Percentiles rank a stretch among this genome's conserved stretches.
phyloP scores from a whole-genome alignment of 2,329 filamentous ascomycete species.

The Verticillium klebahnii region DNA sequence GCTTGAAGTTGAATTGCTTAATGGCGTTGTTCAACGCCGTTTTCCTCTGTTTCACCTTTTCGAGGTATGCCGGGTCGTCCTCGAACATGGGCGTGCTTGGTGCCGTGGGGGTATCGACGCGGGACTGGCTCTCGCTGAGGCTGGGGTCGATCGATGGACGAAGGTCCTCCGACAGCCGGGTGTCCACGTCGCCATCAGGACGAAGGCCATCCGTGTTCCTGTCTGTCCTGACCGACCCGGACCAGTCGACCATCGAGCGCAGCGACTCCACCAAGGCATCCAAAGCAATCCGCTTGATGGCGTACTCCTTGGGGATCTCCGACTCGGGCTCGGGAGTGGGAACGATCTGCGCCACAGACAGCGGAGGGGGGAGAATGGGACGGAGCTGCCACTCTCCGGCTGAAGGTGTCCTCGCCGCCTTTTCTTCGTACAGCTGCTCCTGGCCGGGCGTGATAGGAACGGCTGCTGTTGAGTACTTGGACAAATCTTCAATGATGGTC shows the following conservation, averaged over 20 bases:
- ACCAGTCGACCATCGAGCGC: conserved; percentile 90
- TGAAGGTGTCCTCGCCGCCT: conserved; percentile 56
- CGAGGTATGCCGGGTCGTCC: conserved; percentile 90
- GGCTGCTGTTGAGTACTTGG: conserved; percentile 76
- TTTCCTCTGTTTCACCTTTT: conserved; percentile 90
- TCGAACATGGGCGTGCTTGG: conserved; percentile 69
- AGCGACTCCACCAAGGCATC: conserved; percentile 86
- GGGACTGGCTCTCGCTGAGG: conserved; percentile 54
- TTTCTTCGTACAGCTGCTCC: conserved; percentile 83
- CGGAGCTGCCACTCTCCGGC: conserved; percentile 79
- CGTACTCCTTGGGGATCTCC: conserved; percentile 81
- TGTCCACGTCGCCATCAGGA: conserved; percentile 25
- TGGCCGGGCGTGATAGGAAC: conserved; percentile 71
- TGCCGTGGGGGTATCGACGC: conserved; percentile 52
- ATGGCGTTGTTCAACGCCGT: conserved; percentile 87
- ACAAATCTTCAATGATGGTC: conserved; percentile 87
- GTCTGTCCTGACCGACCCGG: conserved; percentile 60
- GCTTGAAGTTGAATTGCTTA: conserved; percentile 94
- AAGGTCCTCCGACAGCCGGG: conserved; percentile 34
- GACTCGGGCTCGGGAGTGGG: conserved; percentile 56
- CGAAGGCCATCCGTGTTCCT: conserved; percentile 28
- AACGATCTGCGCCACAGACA: conserved; percentile 73
- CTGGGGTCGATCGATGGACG: conserved; percentile 67
- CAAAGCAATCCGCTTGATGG: conserved; percentile 83
- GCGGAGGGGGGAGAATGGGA: conserved; percentile 78